Evolutionary conservation across 345 rosid genomes (phyloP), one percentile per base, ranked within the genome.

Genomic region (Brassica nigra): DNA sequence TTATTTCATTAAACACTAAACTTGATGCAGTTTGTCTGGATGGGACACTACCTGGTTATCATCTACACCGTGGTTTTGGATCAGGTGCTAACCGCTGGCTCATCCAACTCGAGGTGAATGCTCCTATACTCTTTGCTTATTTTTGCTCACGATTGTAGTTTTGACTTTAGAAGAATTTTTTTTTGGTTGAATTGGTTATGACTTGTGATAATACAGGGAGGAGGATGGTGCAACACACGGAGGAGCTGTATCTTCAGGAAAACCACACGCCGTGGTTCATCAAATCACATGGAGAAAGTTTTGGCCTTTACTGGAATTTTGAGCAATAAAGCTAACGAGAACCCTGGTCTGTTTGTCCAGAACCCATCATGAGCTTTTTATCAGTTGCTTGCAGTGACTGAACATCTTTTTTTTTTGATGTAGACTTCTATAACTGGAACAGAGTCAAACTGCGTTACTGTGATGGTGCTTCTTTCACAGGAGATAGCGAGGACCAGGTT

Each of bases 371-470:
- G 44, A 49, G 52, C 9, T 47, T 55, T 65, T 29, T 18, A 33
- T 61, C 69, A n/a, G 18, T 36, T 75, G 28, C 6, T 70, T 52
- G 15, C 54, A 42, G 2, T 2, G 18, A 33, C 65, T 77, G 2
- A 2, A 0, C 49, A 10, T 64, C 4, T 10, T 29, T 10, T 10
- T 28, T 78, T 78, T 47, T 65, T 1, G 31, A 55, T 81, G 84
- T 86, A 95, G 99, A 92, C 84, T 95, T 92, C 84, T 91, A 77
- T 84, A 91, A 91, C 85, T 95, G 98, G 99, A 95, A 95, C 73
- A 88, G 97, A 85, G 88, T 92, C 30, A 92, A 86, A 86, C 23
- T 95, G 66, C 91, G 98, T 29, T 94, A 94, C 76, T 94, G 98
- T 52, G 98, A 94, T 74, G 97, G 98, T 42, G 98, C 97, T 28